A percentile compares a stretch with the other conserved stretches of the same genome.
phyloP scores from a whole-genome alignment of 805 yeast species.

The Kregervanrija fluxuum region DNA sequence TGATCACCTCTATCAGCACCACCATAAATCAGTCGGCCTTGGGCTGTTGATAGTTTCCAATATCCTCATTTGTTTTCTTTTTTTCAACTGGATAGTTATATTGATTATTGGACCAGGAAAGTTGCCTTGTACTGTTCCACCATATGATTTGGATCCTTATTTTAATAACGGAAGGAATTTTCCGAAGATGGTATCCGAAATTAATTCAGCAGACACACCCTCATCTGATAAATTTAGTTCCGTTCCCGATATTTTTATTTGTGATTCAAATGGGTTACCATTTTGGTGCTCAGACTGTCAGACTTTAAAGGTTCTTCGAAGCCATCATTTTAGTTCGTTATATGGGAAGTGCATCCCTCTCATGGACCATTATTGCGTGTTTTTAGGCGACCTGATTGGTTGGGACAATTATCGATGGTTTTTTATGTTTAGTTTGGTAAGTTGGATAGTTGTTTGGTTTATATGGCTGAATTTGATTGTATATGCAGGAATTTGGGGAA shows the following conservation, averaged over 20 bases:
- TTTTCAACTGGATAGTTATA: slow-evolving; percentile 38
- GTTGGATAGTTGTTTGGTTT: slow-evolving; percentile 32
- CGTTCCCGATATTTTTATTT: slow-evolving; percentile 55
- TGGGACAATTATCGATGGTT: slow-evolving; percentile 56
- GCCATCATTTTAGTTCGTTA: slow-evolving; percentile 57
- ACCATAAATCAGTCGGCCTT: slow-evolving; percentile 4
- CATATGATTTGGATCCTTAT: slow-evolving; percentile 25
- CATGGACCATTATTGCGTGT: slow-evolving; percentile 81
- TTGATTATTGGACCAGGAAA: slow-evolving; percentile 53
- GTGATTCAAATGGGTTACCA: slow-evolving; percentile 72
- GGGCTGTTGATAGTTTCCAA: slow-evolving; percentile 21
- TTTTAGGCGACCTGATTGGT: slow-evolving; percentile 72
- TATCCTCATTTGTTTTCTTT: slow-evolving; percentile 21
- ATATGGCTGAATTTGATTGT: slow-evolving; percentile 31
- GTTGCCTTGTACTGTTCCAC: slow-evolving; percentile 30
- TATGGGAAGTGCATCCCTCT: slow-evolving; percentile 52
- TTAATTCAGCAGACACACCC: not conserved
- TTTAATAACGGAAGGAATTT: slow-evolving; percentile 13
- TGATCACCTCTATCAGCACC: slow-evolving; percentile 33
- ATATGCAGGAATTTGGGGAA: slow-evolving; percentile 9
- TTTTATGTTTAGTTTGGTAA: slow-evolving; percentile 39
- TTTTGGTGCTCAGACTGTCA: slow-evolving; percentile 66
- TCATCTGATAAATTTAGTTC: slow-evolving; percentile 17
- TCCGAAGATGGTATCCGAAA: slow-evolving; percentile 3
- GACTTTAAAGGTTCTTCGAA: slow-evolving; percentile 56